A percentile compares a stretch with the other conserved stretches of the same genome.
Conservation (phyloP, 2,329 filamentous ascomycete genomes). For the Penicillium sp. region DNA sequence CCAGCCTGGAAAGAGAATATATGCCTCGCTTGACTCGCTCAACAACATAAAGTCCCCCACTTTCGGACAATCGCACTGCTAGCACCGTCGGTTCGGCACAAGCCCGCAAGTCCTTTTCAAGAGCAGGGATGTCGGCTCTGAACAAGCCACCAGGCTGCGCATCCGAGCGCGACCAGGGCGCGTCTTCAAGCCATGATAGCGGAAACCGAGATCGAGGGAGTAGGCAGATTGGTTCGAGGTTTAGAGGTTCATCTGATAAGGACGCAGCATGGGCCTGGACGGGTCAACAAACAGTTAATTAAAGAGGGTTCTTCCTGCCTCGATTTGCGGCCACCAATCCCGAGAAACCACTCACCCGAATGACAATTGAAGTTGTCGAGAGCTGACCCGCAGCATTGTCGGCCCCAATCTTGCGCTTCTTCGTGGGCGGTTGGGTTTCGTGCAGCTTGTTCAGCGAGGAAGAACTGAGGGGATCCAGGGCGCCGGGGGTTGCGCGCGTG, state of each 20-base stretch:
- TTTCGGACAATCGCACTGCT: slow-evolving; percentile 38
- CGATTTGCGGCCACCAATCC: not conserved
- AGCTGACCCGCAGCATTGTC: slow-evolving; percentile 25
- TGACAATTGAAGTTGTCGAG: slow-evolving; percentile 37
- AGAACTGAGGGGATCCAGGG: slow-evolving; percentile 44
- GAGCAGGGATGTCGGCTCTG: slow-evolving; percentile 43
- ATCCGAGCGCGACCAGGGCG: slow-evolving; percentile 33
- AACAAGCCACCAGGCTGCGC: slow-evolving; percentile 47
- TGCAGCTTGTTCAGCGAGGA: slow-evolving; percentile 41
- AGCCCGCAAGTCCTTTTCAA: slow-evolving; percentile 41
- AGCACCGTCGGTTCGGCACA: slow-evolving; percentile 40
- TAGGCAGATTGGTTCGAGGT: slow-evolving; percentile 44
- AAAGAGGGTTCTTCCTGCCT: not conserved
- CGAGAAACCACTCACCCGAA: slow-evolving; percentile 38
- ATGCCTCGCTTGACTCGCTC: slow-evolving; percentile 49
- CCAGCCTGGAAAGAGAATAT: slow-evolving; percentile 48
- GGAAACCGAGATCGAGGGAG: slow-evolving; percentile 47
- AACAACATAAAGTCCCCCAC: slow-evolving; percentile 45
- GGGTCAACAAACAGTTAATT: slow-evolving; percentile 6
- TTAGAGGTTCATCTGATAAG: slow-evolving; percentile 42
- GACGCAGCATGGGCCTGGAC: slow-evolving; percentile 45
- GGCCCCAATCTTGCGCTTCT: slow-evolving; percentile 44
- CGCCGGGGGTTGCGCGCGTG: slow-evolving; percentile 39
- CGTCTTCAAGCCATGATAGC: slow-evolving; percentile 49
- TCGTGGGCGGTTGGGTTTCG: slow-evolving; percentile 35